These are phyloP conservation scores for Schizosaccharomyces versatilis DNA, from an alignment of 1,139 yeast species.

Conservation along the genomic window DNA sequence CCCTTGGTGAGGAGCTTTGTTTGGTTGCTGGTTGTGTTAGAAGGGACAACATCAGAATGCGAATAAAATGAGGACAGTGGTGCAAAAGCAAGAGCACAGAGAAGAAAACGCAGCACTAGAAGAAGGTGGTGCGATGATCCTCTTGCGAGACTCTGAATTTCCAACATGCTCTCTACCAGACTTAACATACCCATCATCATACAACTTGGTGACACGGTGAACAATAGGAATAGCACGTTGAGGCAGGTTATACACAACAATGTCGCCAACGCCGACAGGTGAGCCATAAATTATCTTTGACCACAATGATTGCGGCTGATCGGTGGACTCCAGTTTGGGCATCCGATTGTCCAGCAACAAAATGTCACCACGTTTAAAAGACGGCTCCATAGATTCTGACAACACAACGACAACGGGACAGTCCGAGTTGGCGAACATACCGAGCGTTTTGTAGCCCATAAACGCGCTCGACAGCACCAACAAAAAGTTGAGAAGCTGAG, in stretches of 20 bases:
- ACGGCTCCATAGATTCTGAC: constrained; percentile 98
- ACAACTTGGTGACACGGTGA: constrained; percentile 79
- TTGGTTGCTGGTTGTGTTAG: background rate
- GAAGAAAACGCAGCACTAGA: too few species aligned
- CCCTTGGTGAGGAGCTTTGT: constrained; percentile 63
- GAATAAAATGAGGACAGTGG: too few species aligned
- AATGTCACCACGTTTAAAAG: constrained; percentile 93
- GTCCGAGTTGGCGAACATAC: constrained; percentile 57
- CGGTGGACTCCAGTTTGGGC: background rate
- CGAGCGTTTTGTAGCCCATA: constrained; percentile 74
- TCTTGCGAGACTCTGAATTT: too few species aligned
- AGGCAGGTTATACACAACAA: constrained; percentile 78
- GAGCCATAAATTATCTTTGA: constrained; percentile 19
- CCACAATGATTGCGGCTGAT: background rate
- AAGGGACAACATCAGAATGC: background rate
- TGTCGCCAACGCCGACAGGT: constrained; percentile 62
- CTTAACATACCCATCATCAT: constrained; percentile 18
- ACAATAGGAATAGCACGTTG: constrained; percentile 80
- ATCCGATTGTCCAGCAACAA: constrained; percentile 68
- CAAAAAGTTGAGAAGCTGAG: constrained; percentile 8
- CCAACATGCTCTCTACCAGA: background rate
- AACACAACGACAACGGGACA: constrained; percentile 92
- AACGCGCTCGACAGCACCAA: constrained; percentile 40
- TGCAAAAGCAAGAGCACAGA: too few species aligned
- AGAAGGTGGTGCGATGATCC: too few species aligned